Base-by-base conservation (phyloP, 768 basidiomycete genomes). In the Mycena polygramma region DNA sequence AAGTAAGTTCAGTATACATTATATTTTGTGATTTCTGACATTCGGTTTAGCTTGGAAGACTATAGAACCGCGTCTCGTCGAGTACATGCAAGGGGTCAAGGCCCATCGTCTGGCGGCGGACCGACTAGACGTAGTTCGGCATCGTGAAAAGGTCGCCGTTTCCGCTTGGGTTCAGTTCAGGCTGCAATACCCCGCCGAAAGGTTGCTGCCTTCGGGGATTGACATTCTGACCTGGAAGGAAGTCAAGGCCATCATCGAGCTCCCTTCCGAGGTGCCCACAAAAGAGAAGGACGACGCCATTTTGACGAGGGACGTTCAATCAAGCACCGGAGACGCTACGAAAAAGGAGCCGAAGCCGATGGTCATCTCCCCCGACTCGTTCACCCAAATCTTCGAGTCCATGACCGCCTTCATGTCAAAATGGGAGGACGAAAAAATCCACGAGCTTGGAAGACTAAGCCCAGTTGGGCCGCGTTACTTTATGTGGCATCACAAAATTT, bases 61-160 rank as follows among this genome's bases (percentile, higher is more conserved):
- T 30, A 79, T 81, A n/a, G 74, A 79, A 61, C 26, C 48, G 36
- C 64, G 74, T 7, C 75, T 82, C 68, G 43, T 77, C 20, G 52
- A 65, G 14, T 79, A 81, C 52, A 81, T 81, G 77, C 60, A 69
- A 3, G 39, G 68, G 14, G 75, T 78, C 7, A 71, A 67, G 46
- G 24, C 36, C 13, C 62, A 76, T 17, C 70, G 75, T 9, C 36
- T 66, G 11, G 54, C 71, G 22, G 75, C 79, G 26, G 75, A 76
- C 9, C 77, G 75, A 8, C 66, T 69, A 1, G 30, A 61, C 9
- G n/a, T 79, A 4, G 46, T 77, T 7, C 73, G 74, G 15, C 36
- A 57, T 19, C 77, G 80, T 8, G 74, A 75, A 36, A 43, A 41
- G 4, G 37, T 62, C 8, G 73, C 78, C 22, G 63, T 76, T 19